phyloP scores from a whole-genome alignment of 169 alveolate genomes.

The Eimeria sp. region DNA sequence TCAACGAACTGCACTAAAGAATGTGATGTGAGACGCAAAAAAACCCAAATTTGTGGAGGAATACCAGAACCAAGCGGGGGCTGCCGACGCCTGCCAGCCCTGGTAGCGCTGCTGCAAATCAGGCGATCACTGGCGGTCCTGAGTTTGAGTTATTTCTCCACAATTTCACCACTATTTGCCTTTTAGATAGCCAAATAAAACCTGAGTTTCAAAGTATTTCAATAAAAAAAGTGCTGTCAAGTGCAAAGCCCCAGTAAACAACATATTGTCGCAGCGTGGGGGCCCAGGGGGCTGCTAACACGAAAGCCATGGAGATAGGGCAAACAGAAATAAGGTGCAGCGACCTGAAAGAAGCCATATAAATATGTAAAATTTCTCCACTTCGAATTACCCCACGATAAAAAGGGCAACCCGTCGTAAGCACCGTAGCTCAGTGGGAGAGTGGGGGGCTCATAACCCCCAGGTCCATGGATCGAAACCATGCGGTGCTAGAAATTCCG shows the following conservation, averaged over 20 bases:
- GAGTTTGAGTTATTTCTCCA: background rate
- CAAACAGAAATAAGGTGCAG: background rate
- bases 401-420: background rate
- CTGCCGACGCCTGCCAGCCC: slow-evolving; percentile 67
- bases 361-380: background rate
- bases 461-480: slow-evolving; percentile 98
- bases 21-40: background rate
- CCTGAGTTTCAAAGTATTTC: background rate
- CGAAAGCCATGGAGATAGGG: background rate
- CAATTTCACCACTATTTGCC: background rate
- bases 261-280: background rate
- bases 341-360: background rate
- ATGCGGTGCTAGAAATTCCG: slow-evolving; percentile 92
- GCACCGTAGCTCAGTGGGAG: slow-evolving; percentile 98
- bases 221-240: background rate
- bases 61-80: slow-evolving; percentile 17
- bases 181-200: background rate
- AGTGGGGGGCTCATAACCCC: slow-evolving; percentile 98
- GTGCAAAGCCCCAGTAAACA: background rate
- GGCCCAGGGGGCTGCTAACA: background rate
- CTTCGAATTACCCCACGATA: background rate
- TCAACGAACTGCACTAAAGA: background rate
- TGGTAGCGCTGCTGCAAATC: slow-evolving; percentile 83
- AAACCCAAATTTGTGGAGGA: background rate
- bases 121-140: background rate